phyloP scores from a whole-genome alignment of 345 rosid species.

The Trapa bicornis region DNA sequence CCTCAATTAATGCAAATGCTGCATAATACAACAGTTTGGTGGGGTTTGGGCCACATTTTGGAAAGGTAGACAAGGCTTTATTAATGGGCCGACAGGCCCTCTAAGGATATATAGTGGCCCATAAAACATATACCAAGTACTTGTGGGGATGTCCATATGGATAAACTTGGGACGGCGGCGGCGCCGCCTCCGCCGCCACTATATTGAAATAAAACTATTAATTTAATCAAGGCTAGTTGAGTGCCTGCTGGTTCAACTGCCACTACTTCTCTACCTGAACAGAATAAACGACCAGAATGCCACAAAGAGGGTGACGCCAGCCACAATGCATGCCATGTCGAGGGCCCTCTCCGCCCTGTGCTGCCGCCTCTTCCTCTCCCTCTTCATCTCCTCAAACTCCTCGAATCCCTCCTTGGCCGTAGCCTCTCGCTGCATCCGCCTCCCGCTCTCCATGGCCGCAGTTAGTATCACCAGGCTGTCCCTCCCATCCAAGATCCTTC shows the following conservation, averaged over 20 bases:
- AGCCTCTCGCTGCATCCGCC: slow-evolving; percentile 26
- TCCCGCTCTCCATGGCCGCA: slow-evolving; percentile 29
- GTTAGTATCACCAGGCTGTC: slow-evolving; percentile 51
- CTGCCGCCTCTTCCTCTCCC: slow-evolving; percentile 21
- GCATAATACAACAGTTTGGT: too few species aligned
- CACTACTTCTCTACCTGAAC: slow-evolving; percentile 17
- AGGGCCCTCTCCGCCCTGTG: slow-evolving; percentile 22
- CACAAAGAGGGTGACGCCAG: slow-evolving; percentile 35
- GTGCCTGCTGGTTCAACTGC: neutral
- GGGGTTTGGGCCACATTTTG: too few species aligned
- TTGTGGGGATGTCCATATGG: neutral
- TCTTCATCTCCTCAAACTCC: slow-evolving; percentile 34
- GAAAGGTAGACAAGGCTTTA: neutral
- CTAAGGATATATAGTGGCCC: too few species aligned
- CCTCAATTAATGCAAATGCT: too few species aligned
- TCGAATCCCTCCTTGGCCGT: slow-evolving; percentile 24
- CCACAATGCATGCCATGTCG: slow-evolving; percentile 22
- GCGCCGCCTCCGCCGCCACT: too few species aligned
- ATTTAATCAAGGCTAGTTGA: neutral
- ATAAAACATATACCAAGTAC: neutral
- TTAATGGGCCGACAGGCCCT: neutral
- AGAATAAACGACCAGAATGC: slow-evolving; percentile 43
- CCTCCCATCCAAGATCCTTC: slow-evolving; percentile 50
- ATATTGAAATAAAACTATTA: neutral
- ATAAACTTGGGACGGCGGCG: neutral